phyloP scores from a whole-genome alignment of 768 basidiomycete genomes.

The Kwoniella dejecticola region DNA sequence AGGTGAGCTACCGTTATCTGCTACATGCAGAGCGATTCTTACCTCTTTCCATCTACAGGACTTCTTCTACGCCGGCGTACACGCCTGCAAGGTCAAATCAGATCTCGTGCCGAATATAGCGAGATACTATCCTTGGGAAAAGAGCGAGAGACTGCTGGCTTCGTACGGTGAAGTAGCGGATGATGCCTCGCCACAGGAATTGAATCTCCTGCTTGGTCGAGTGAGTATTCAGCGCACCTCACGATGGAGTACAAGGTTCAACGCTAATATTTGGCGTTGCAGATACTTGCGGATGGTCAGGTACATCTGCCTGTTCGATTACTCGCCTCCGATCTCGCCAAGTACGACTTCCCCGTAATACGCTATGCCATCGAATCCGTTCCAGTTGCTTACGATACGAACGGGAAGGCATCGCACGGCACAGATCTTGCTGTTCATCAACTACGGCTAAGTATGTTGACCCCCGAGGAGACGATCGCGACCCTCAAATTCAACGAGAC shows the following conservation, averaged over 20 bases:
- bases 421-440: conserved; percentile 69
- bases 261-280: background rate
- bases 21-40: background rate
- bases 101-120: conserved; percentile 66
- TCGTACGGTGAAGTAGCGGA: conserved; percentile 59
- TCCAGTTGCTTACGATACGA: conserved; percentile 63
- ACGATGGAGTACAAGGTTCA: conserved; percentile 40
- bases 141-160: conserved; percentile 60
- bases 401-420: conserved; percentile 71
- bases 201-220: conserved; percentile 62
- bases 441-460: conserved; percentile 62
- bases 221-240: conserved; percentile 61
- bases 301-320: conserved; percentile 70
- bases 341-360: conserved; percentile 65
- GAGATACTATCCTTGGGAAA: conserved; percentile 64
- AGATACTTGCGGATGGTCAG: conserved; percentile 39
- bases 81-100: conserved; percentile 60
- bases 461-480: conserved; percentile 58
- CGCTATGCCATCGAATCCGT: conserved; percentile 73
- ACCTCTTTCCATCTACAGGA: conserved; percentile 1
- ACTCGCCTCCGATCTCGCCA: conserved; percentile 64
- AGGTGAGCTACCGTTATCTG: conserved; percentile 60
- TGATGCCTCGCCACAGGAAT: conserved; percentile 59
- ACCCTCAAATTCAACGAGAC: conserved; percentile 65
- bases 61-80: conserved; percentile 71